phyloP scores from a whole-genome alignment of 1,284 basidiomycete genomes.

The Ganoderma boninense region DNA sequence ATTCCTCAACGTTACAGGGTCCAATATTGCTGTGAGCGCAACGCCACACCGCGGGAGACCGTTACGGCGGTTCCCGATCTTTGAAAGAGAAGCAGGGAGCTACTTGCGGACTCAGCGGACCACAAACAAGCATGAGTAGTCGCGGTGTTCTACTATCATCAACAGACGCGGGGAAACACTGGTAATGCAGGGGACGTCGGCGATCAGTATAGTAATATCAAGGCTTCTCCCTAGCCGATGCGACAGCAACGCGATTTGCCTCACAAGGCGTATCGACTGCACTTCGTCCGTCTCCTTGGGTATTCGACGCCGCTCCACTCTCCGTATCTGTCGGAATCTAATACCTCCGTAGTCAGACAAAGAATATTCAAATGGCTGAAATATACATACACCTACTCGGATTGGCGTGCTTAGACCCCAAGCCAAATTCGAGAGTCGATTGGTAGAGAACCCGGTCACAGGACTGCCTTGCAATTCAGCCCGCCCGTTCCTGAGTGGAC shows the following conservation, averaged over 20 bases:
- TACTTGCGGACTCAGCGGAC: no score
- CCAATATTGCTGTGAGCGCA: no score
- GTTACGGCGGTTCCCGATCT: no score
- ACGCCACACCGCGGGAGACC: no score
- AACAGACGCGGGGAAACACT: neutral
- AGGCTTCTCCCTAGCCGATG: neutral
- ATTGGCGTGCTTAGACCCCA: slow-evolving; percentile 27
- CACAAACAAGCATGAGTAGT: neutral
- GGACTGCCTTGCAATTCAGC: slow-evolving; percentile 30
- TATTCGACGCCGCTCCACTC: neutral
- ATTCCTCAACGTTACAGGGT: neutral
- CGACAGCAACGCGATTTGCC: neutral
- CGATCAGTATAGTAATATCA: neutral
- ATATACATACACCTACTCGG: slow-evolving; percentile 21
- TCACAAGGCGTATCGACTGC: neutral
- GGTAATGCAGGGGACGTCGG: neutral
- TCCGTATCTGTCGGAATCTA: slow-evolving; percentile 8
- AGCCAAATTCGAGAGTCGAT: slow-evolving; percentile 28
- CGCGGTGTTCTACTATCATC: neutral
- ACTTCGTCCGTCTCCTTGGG: slow-evolving; percentile 2
- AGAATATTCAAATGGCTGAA: neutral
- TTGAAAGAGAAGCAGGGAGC: neutral
- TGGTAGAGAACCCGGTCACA: slow-evolving; percentile 24
- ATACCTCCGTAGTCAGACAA: neutral
- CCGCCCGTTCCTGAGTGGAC: slow-evolving; percentile 29